Conservation (phyloP, 352 stramenopile genomes). For the Elongisporangium undulatum region DNA sequence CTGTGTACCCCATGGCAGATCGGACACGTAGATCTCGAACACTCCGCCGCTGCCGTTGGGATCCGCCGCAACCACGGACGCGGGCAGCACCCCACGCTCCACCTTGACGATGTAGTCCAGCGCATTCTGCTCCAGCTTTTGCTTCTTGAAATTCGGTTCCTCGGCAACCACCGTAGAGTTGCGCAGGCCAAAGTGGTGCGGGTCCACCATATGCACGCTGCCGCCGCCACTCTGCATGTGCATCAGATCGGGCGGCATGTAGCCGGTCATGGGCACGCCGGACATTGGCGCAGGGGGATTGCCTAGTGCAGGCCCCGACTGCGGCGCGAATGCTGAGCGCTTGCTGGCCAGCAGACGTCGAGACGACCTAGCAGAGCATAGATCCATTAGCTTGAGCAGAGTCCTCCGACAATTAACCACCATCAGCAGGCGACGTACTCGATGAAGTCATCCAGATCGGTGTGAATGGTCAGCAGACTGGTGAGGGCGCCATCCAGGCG, state of each 20-base stretch:
- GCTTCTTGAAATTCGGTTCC: conserved; percentile 25
- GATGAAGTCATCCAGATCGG: conserved; percentile 61
- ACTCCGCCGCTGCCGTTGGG: conserved; percentile 7
- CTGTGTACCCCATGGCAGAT: conserved; percentile 49
- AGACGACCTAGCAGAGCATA: conserved; percentile 19
- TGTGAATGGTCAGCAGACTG: conserved; percentile 26
- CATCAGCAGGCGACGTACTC: conserved; percentile 19
- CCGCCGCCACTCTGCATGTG: background rate
- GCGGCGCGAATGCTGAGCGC: conserved; percentile 10
- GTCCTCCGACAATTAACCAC: background rate
- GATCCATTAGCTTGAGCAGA: background rate
- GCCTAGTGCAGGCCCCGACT: background rate
- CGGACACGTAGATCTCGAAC: conserved; percentile 62
- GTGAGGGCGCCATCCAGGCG: conserved; percentile 37
- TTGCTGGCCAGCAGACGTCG: conserved; percentile 34
- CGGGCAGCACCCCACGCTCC: conserved; percentile 24
- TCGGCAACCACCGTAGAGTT: conserved; percentile 7
- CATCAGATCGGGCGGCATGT: background rate
- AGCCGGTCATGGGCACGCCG: background rate
- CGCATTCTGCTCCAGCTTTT: conserved; percentile 20
- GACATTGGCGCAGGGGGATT: background rate
- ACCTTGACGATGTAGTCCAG: conserved; percentile 39
- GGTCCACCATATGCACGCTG: conserved; percentile 12
- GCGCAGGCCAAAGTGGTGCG: conserved; percentile 9
- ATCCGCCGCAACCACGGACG: conserved; percentile 10